A percentile compares a stretch with the other conserved stretches of the same genome.
phyloP scores from a whole-genome alignment of 75 land plant genomes.

The Sequoiadendron giganteum region DNA sequence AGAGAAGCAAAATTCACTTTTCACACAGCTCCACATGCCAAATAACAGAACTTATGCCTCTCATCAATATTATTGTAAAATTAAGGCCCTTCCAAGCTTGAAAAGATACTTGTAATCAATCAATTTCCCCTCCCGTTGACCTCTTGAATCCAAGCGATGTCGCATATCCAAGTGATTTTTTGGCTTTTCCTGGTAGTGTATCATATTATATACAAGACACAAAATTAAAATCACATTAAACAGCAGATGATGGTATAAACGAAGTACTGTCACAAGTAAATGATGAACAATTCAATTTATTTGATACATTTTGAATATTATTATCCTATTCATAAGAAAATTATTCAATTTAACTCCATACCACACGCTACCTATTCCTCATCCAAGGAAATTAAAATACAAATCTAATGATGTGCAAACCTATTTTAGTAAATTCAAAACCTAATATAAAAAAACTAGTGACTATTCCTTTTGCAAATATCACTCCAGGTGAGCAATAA shows the following conservation, averaged over 20 bases:
- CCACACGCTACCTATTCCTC: not conserved
- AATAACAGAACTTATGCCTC: not conserved
- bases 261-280: not conserved
- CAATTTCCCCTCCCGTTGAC: conserved; percentile 91
- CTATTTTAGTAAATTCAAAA: not conserved
- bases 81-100: not conserved
- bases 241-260: not conserved
- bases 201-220: not conserved
- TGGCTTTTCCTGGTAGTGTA: conserved; percentile 73
- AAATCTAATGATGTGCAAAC: not conserved
- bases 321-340: not conserved
- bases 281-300: not conserved
- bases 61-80: not conserved
- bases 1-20: not conserved
- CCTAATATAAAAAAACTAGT: not conserved
- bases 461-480: not conserved
- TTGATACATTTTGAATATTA: not conserved
- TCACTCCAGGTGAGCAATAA: not conserved
- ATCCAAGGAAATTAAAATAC: not conserved
- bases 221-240: not conserved
- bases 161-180: conserved; percentile 94
- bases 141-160: conserved; percentile 87
- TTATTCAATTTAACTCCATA: not conserved
- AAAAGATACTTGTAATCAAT: conserved; percentile 85
- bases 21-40: not conserved